phyloP scores from a whole-genome alignment of 2,329 filamentous ascomycete genomes.

The Gnomoniopsis smithogilvyi region DNA sequence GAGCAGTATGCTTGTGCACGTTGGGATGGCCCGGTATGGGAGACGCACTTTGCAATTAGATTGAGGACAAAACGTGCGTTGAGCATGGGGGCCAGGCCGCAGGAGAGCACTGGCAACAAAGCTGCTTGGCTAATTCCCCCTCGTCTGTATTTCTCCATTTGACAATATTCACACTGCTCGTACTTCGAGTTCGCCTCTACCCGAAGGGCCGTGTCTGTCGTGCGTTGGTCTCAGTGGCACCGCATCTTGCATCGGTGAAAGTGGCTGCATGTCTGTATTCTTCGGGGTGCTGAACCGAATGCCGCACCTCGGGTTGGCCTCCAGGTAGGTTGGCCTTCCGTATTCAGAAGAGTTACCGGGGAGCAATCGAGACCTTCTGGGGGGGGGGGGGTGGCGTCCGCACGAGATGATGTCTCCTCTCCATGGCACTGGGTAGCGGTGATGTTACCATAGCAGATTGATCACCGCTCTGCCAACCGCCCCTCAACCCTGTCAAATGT shows the following conservation, averaged over 20 bases:
- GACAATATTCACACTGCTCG: neutral
- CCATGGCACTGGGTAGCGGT: neutral
- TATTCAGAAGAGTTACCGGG: slow-evolving; percentile 2
- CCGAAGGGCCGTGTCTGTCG: neutral
- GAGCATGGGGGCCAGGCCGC: too few relatives aligned
- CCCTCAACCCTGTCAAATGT: slow-evolving; percentile 6
- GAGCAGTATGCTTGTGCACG: neutral
- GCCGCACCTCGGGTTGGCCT: neutral
- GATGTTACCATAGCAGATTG: neutral
- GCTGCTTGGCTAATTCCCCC: too few relatives aligned
- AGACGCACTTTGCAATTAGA: neutral
- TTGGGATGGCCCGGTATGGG: neutral
- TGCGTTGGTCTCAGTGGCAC: slow-evolving; percentile 2
- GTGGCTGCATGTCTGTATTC: neutral
- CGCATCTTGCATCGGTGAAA: neutral
- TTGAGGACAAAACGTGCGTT: too few relatives aligned
- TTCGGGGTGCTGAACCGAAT: neutral
- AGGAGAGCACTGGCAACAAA: too few relatives aligned
- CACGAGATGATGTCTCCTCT: slow-evolving; percentile 1
- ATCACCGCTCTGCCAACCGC: neutral
- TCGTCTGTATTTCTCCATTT: neutral
- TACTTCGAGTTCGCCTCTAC: neutral
- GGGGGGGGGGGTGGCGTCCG: slow-evolving; percentile 13
- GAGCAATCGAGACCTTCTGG: slow-evolving; percentile 5
- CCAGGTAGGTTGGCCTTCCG: slow-evolving; percentile 3